Evolutionary conservation across 352 stramenopile genomes (phyloP).

Genomic region (Phytophthora macrochlamydospora): DNA sequence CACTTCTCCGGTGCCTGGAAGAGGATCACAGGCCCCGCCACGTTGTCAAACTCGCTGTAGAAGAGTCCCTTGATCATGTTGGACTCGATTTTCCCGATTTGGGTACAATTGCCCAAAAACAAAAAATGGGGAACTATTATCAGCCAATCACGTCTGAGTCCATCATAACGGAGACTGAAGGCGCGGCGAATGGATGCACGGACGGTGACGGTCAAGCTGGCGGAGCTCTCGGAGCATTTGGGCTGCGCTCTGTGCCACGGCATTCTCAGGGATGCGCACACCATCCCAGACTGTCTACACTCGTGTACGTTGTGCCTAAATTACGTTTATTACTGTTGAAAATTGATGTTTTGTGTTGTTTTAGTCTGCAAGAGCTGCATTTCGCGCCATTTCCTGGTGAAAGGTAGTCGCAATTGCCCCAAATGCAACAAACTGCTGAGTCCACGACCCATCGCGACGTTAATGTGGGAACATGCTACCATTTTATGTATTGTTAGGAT

Average conservation of each 20-base stretch:
- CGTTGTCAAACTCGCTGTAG: constrained; percentile 94
- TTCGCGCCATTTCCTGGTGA: constrained; percentile 74
- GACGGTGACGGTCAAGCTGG: constrained; percentile 53
- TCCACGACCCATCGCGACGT: constrained; percentile 57
- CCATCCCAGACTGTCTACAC: constrained; percentile 83
- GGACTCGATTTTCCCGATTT: not conserved
- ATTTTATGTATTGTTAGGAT: not conserved
- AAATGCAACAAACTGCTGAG: constrained; percentile 64
- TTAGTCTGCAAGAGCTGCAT: constrained; percentile 89
- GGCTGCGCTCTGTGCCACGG: constrained; percentile 70
- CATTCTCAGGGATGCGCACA: constrained; percentile 77
- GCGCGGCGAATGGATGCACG: constrained; percentile 31
- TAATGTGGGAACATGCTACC: constrained; percentile 49
- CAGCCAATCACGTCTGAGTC: not conserved
- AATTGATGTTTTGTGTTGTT: constrained; percentile 1
- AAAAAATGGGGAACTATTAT: not conserved
- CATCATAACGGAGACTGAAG: constrained; percentile 4
- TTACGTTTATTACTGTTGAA: not conserved
- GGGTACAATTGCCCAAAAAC: not conserved
- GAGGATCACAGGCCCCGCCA: constrained; percentile 88
- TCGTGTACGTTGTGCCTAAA: constrained; percentile 51
- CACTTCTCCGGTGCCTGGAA: constrained; percentile 87
- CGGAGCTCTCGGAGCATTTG: constrained; percentile 64
- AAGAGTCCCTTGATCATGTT: constrained; percentile 87
- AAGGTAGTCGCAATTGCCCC: constrained; percentile 60